phyloP scores from a whole-genome alignment of 495 filamentous ascomycete genomes.

The Barbatosphaeria neglecta region DNA sequence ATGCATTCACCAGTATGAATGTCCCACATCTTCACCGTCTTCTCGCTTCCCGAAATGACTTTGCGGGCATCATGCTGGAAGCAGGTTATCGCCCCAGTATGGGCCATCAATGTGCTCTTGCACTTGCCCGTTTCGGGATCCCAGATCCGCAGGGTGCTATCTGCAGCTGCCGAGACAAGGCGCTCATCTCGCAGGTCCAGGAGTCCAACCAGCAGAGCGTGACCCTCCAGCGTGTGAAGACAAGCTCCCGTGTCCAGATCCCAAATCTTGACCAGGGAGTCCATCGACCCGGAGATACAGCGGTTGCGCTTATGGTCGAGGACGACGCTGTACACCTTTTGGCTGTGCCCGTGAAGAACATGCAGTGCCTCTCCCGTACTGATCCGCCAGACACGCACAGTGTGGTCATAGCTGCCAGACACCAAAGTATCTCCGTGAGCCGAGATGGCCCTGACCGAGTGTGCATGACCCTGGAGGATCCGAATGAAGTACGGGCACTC shows the following conservation, averaged over 20 bases:
- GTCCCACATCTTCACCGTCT: conserved; percentile 98
- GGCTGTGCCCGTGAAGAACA: conserved; percentile 73
- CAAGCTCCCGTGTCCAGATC: conserved; percentile 80
- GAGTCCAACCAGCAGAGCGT: conserved; percentile 85
- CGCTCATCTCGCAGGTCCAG: conserved; percentile 78
- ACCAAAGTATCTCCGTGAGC: conserved; percentile 93
- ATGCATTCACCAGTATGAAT: conserved; percentile 84
- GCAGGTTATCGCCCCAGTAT: conserved; percentile 96
- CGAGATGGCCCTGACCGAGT: conserved; percentile 96
- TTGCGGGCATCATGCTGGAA: conserved; percentile 98
- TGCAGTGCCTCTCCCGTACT: conserved; percentile 87
- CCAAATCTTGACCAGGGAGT: conserved; percentile 96
- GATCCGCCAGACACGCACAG: conserved; percentile 94
- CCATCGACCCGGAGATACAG: conserved; percentile 98
- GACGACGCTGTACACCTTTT: conserved; percentile 97
- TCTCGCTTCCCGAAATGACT: conserved; percentile 90
- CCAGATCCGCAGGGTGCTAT: conserved; percentile 94
- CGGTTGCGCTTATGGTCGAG: conserved; percentile 83
- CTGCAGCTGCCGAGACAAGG: conserved; percentile 88
- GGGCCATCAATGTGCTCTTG: conserved; percentile 76
- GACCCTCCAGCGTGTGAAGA: conserved; percentile 85
- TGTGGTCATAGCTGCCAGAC: conserved; percentile 96
- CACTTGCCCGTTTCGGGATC: conserved; percentile 90
- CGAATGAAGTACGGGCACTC: conserved; percentile 94
- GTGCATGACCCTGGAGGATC: conserved; percentile 70